Evolutionary conservation across 2,329 filamentous ascomycete species (phyloP), one percentile per base, ranked within the genome.

Genomic region (Bimuria novae-zelandiae): DNA sequence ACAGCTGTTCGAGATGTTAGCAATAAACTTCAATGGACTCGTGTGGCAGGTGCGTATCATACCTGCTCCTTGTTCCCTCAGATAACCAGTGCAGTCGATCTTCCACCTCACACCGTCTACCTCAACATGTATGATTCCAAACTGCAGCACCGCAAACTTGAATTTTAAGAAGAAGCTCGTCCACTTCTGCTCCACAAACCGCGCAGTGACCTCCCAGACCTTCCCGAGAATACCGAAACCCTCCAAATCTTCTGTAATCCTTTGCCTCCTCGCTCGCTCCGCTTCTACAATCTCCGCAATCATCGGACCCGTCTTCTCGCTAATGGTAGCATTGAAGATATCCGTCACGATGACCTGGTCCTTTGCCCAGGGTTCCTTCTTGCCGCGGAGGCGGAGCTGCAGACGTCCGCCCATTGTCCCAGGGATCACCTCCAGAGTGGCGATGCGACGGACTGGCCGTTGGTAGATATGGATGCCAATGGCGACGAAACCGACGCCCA

Each of bases 1-100:
- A 73, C 52, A 42, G 68, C 70, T 72, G 12, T 11, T 22, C 8
- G 4, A 3, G n/a, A 17, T 17, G 29, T 12, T 2, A 46, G 43
- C 17, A 16, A 35, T 11, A 10, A n/a, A 25, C 11, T 4, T n/a
- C 21, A 17, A 35, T 14, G 12, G 12, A 3, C 6, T 10, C 7
- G 6, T 16, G 7, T 16, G 2, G 21, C 12, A 4, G 10, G n/a
- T n/a, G n/a, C n/a, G n/a, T n/a, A 14, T 62, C 66, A 40, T 68
- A 73, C 70, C 70, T 69, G 62, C 63, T 19, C 70, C 70, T 35
- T 72, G 56, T 37, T 73, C 70, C 6, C 66, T 45, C 49, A 73
- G 46, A 40, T 61, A 70, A 0, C 68, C 70, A 11, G 63, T 64
- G 51, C 69, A 72, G 47, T 73, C 70, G 41, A 73, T 65, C 56